phyloP scores from a whole-genome alignment of 805 yeast species.

The Saccharomyces jurei region DNA sequence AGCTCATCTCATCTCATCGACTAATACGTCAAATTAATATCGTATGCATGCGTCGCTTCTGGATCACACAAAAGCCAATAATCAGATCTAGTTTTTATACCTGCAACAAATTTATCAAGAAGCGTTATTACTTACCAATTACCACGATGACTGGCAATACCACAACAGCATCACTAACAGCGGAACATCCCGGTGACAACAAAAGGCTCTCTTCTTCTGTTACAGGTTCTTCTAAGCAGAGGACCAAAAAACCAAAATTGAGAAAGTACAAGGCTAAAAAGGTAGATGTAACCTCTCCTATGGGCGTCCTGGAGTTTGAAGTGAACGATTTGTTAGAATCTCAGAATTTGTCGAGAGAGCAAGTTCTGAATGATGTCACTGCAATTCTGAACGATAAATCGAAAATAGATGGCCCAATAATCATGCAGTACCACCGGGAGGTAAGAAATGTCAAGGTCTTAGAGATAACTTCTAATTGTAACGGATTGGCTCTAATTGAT shows the following conservation, averaged over 20 bases:
- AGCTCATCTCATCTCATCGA: neutral
- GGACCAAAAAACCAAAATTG: constrained; percentile 30
- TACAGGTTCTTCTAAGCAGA: constrained; percentile 1
- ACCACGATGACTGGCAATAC: neutral
- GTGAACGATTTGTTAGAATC: constrained; percentile 49
- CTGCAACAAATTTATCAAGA: neutral
- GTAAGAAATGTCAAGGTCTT: constrained; percentile 52
- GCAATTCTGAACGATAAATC: constrained; percentile 51
- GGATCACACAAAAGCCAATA: neutral
- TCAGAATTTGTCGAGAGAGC: constrained; percentile 35
- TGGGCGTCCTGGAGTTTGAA: constrained; percentile 71
- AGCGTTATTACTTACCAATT: neutral
- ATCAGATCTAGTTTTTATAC: neutral
- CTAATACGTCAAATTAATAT: neutral
- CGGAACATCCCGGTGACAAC: neutral
- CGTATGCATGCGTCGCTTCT: neutral
- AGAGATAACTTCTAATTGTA: constrained; percentile 70
- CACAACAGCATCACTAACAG: neutral
- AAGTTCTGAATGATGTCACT: constrained; percentile 58
- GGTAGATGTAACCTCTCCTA: constrained; percentile 68
- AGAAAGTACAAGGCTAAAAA: constrained; percentile 55
- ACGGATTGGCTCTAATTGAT: constrained; percentile 66
- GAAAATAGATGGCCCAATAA: constrained; percentile 28
- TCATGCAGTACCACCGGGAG: constrained; percentile 47
- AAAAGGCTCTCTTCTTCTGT: neutral